A percentile compares a stretch with the other conserved stretches of the same genome.
Evolutionary conservation across 1,139 yeast species (phyloP).

Genomic region (Protomyces lactucae-debilis): DNA sequence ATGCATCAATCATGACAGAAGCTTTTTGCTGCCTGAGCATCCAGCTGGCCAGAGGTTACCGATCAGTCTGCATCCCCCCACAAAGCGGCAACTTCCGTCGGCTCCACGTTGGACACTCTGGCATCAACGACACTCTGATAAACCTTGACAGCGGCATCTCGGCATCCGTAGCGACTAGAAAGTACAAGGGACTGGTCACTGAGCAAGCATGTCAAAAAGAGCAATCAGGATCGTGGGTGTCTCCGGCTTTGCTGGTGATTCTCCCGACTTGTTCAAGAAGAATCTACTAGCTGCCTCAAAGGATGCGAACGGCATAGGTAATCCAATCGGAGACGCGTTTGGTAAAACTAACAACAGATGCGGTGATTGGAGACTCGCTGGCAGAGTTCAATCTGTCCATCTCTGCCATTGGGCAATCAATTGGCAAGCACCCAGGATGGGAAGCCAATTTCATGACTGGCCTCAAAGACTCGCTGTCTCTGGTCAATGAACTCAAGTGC

Average conservation of each 20-base stretch:
- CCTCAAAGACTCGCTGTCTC: constrained; percentile 28
- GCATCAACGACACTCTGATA: too few species aligned
- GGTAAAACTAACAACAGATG: neutral
- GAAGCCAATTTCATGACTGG: constrained; percentile 31
- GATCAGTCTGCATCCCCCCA: too few species aligned
- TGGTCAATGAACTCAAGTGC: constrained; percentile 27
- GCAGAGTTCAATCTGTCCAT: constrained; percentile 35
- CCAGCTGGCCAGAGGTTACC: too few species aligned
- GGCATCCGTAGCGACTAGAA: too few species aligned
- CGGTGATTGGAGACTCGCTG: constrained; percentile 34
- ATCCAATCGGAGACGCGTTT: neutral
- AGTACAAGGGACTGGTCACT: too few species aligned
- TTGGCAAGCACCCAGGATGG: constrained; percentile 34
- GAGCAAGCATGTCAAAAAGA: neutral
- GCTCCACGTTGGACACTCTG: too few species aligned
- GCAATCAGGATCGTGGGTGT: constrained; percentile 29
- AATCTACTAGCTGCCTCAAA: constrained; percentile 31
- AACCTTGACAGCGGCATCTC: too few species aligned
- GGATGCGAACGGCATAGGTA: constrained; percentile 32
- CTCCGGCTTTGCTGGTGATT: constrained; percentile 30
- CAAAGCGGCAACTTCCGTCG: too few species aligned
- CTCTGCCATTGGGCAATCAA: constrained; percentile 32
- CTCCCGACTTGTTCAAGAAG: constrained; percentile 25
- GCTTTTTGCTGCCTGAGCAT: too few species aligned
- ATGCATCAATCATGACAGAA: too few species aligned